A percentile compares a stretch with the other conserved stretches of the same genome.
These are phyloP conservation scores for Pythium volutum DNA, from an alignment of 352 stramenopile genomes.

Conservation along the genomic window DNA sequence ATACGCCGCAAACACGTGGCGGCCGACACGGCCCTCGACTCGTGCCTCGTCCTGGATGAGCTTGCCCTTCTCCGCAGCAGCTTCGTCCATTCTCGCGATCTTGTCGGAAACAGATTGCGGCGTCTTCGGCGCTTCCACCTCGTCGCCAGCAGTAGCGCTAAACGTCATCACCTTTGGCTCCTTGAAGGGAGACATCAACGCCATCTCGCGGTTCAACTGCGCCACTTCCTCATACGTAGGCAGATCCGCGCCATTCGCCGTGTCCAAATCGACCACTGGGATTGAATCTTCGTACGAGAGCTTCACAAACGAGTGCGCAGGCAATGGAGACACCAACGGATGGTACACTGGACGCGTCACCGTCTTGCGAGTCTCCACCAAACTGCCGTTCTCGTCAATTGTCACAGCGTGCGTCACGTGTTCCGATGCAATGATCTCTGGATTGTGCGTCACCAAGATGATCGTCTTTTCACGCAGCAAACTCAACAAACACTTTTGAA, in stretches of 20 bases:
- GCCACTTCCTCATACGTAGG: not conserved
- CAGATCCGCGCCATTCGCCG: not conserved
- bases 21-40: not conserved
- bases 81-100: not conserved
- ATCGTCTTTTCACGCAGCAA: constrained; percentile 23
- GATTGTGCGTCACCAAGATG: constrained; percentile 24
- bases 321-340: not conserved
- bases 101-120: no score
- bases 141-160: no score
- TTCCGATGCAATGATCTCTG: constrained; percentile 21
- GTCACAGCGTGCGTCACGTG: constrained; percentile 13
- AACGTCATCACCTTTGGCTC: not conserved
- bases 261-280: not conserved
- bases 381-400: constrained; percentile 1
- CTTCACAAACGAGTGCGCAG: not conserved
- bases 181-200: not conserved
- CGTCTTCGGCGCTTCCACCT: no score
- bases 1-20: constrained; percentile 33
- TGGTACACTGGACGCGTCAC: not conserved
- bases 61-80: not conserved
- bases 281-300: not conserved
- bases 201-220: not conserved
- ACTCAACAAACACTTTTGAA: constrained; percentile 32
- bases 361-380: constrained; percentile 33
- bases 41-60: not conserved